Evolutionary conservation across 2,329 filamentous ascomycete species (phyloP).

Genomic region (Dactylellina parvicollis): DNA sequence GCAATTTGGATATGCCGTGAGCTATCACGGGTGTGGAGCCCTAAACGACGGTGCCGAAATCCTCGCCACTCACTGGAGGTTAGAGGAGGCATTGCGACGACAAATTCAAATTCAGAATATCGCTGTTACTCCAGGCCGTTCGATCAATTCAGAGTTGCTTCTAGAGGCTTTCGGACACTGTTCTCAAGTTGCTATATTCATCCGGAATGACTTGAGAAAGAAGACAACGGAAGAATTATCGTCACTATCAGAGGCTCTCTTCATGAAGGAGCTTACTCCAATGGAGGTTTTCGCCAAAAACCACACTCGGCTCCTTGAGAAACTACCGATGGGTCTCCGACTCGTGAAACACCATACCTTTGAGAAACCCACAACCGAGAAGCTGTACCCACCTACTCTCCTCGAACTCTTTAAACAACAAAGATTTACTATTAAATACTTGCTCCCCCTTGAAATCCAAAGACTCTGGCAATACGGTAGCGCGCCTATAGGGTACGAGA

Average conservation of each 20-base stretch:
- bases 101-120: slow-evolving; percentile 33
- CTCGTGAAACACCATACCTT: slow-evolving; percentile 33
- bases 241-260: slow-evolving; percentile 4
- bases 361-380: not conserved
- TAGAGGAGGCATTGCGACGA: slow-evolving; percentile 41
- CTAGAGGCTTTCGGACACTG: slow-evolving; percentile 55
- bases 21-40: slow-evolving; percentile 56
- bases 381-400: slow-evolving; percentile 30
- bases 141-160: slow-evolving; percentile 17
- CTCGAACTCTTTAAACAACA: slow-evolving; percentile 40
- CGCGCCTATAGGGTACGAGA: not conserved
- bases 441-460: slow-evolving; percentile 32
- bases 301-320: no score
- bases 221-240: not conserved
- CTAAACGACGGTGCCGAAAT: slow-evolving; percentile 55
- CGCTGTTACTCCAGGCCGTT: not conserved
- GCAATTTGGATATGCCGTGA: slow-evolving; percentile 55
- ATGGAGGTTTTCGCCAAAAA: not conserved
- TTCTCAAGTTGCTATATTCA: slow-evolving; percentile 57
- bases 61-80: slow-evolving; percentile 44
- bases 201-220: slow-evolving; percentile 42
- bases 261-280: not conserved
- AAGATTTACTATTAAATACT: slow-evolving; percentile 32
- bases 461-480: slow-evolving; percentile 21
- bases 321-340: no score